Evolutionary conservation across 345 rosid genomes (phyloP).

Genomic region (Gossypium australe): DNA sequence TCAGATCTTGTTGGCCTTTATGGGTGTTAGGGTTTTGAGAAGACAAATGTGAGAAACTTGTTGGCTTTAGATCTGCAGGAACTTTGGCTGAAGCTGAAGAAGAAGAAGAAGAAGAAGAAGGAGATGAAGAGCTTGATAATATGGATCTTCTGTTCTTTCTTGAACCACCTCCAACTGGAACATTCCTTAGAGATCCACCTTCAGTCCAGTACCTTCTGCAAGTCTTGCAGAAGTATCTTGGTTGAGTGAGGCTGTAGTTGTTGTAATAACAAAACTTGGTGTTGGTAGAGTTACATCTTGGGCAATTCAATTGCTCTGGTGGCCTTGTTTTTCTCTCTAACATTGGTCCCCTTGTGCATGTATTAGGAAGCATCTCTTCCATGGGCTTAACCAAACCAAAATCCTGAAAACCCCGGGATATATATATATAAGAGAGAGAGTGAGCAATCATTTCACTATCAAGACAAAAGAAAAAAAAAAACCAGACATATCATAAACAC

Average conservation of each 20-base stretch:
- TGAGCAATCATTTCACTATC: not conserved
- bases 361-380: slow-evolving; percentile 21
- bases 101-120: too few species aligned
- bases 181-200: slow-evolving; percentile 55
- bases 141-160: slow-evolving; percentile 46
- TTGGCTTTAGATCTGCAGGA: slow-evolving; percentile 46
- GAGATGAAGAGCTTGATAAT: slow-evolving; percentile 9
- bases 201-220: slow-evolving; percentile 58
- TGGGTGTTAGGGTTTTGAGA: slow-evolving; percentile 33
- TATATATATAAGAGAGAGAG: not conserved
- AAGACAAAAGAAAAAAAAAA: not conserved
- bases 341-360: slow-evolving; percentile 21
- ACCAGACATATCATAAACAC: not conserved
- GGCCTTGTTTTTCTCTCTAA: slow-evolving; percentile 37
- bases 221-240: slow-evolving; percentile 52
- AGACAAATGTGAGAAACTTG: slow-evolving; percentile 33
- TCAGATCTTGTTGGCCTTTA: slow-evolving; percentile 44
- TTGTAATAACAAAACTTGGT: slow-evolving; percentile 53
- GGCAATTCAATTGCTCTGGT: slow-evolving; percentile 41
- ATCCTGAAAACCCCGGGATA: slow-evolving; percentile 21
- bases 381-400: slow-evolving; percentile 23
- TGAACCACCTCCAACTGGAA: slow-evolving; percentile 18
- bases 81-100: slow-evolving; percentile 28
- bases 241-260: slow-evolving; percentile 48
- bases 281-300: slow-evolving; percentile 44